Percentiles rank a stretch among this genome's conserved stretches.
Conservation (phyloP, 208 protist species). For the Herpetomonas samuelpessoai region DNA sequence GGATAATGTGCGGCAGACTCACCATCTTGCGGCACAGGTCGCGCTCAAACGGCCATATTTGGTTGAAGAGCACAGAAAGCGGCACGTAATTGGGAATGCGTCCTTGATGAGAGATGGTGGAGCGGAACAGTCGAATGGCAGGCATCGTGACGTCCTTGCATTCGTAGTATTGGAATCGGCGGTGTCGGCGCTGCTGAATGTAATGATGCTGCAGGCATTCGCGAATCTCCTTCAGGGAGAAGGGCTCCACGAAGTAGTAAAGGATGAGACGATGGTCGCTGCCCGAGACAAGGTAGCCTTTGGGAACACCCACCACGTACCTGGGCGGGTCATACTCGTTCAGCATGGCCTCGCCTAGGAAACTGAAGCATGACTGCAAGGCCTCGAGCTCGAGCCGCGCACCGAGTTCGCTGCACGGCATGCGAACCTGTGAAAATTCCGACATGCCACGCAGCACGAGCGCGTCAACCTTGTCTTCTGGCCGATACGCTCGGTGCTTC, state of each 20-base stretch:
- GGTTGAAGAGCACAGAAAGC: constrained; percentile 25
- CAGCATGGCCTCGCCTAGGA: constrained; percentile 19
- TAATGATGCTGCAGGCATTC: constrained; percentile 11
- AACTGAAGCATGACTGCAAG: constrained; percentile 25
- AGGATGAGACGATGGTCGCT: constrained; percentile 24
- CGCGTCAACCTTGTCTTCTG: constrained; percentile 5
- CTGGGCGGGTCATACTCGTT: constrained; percentile 3
- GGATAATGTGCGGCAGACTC: constrained; percentile 25
- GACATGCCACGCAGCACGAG: constrained; percentile 24
- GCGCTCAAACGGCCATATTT: constrained; percentile 39
- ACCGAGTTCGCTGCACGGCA: constrained; percentile 25
- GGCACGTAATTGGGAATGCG: constrained; percentile 25
- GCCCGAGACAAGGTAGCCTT: constrained; percentile 22
- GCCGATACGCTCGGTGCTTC: constrained; percentile 12
- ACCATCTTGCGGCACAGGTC: constrained; percentile 21
- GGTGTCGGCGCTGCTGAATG: constrained; percentile 12
- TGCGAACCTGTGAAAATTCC: constrained; percentile 18
- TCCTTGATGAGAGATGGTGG: constrained; percentile 27
- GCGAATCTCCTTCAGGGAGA: constrained; percentile 10
- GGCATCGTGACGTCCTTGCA: constrained; percentile 19
- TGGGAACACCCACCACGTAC: constrained; percentile 29
- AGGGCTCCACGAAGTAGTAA: constrained; percentile 21
- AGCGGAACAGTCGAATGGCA: constrained; percentile 15
- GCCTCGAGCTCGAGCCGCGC: constrained; percentile 33
- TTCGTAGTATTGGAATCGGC: constrained; percentile 16